Conservation (phyloP, 2,329 filamentous ascomycete species). For the Alternaria sp. region DNA sequence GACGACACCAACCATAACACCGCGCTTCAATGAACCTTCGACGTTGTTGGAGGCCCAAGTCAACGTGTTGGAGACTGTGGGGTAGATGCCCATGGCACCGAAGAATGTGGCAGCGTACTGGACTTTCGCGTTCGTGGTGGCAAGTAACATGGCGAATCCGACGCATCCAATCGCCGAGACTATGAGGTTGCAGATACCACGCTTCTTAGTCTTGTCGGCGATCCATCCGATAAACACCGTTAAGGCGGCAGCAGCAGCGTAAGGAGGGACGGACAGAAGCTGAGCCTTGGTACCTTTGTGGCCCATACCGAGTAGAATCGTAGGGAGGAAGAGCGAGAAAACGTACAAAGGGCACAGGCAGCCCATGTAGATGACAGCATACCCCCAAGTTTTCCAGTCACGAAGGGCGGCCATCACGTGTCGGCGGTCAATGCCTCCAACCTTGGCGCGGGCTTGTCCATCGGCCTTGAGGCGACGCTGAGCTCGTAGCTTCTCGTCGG, state of each 20-base stretch:
- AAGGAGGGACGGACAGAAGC: conserved; percentile 77
- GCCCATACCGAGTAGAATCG: conserved; percentile 52
- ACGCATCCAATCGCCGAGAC: conserved; percentile 73
- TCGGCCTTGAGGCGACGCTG: conserved; percentile 69
- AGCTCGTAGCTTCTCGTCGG: conserved; percentile 62
- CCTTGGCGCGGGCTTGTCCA: conserved; percentile 71
- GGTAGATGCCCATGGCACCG: conserved; percentile 86
- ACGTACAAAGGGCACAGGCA: conserved; percentile 56
- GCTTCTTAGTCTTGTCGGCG: conserved; percentile 74
- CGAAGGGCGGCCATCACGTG: conserved; percentile 53
- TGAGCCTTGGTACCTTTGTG: conserved; percentile 70
- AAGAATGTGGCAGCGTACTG: conserved; percentile 87
- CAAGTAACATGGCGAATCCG: conserved; percentile 82
- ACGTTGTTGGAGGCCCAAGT: conserved; percentile 88
- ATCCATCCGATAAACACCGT: conserved; percentile 74
- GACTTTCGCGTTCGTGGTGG: conserved; percentile 66
- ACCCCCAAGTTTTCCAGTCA: conserved; percentile 59
- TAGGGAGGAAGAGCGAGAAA: conserved; percentile 55
- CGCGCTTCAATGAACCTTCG: conserved; percentile 92
- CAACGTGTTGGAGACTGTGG: conserved; percentile 84
- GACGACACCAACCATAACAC: conserved; percentile 84
- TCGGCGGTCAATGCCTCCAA: conserved; percentile 42
- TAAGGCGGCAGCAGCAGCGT: conserved; percentile 71
- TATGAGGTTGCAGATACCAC: conserved; percentile 81
- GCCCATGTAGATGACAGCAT: conserved; percentile 69